phyloP scores from a whole-genome alignment of 192 early-diverging fungal genomes.

The Mortierella hygrophila region DNA sequence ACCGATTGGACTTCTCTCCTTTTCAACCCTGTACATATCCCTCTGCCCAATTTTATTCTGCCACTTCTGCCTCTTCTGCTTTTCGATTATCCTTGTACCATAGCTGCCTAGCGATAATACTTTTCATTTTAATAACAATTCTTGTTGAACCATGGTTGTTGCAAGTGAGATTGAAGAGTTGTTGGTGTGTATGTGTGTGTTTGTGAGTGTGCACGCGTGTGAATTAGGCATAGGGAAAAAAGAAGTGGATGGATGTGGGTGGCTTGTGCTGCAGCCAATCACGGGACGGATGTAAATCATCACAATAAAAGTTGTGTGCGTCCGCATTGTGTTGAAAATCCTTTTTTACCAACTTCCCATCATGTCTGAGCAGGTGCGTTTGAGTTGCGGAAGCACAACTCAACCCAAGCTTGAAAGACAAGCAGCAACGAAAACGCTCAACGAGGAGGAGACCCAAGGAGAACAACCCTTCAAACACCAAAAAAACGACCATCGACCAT shows the following conservation, averaged over 20 bases:
- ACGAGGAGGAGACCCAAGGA: background rate
- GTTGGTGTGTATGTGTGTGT: background rate
- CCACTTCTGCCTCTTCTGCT: background rate
- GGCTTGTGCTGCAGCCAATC: constrained; percentile 33
- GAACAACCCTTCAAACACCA: too few relatives aligned
- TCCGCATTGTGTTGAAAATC: constrained; percentile 51
- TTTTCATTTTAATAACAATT: background rate
- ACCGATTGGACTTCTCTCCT: background rate
- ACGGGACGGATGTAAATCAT: constrained; percentile 16
- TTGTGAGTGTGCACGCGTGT: background rate
- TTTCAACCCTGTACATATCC: constrained; percentile 22
- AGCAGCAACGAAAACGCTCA: background rate
- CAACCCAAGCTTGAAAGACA: background rate
- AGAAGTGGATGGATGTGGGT: constrained; percentile 7
- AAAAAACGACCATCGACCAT: background rate
- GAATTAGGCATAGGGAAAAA: background rate
- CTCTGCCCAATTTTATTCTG: background rate
- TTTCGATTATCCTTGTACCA: constrained; percentile 8
- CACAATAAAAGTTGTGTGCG: constrained; percentile 18
- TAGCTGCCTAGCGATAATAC: background rate
- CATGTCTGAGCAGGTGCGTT: constrained; percentile 60
- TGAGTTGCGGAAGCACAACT: constrained; percentile 4
- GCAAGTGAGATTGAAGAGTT: background rate
- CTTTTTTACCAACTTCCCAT: constrained; percentile 60
- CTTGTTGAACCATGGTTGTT: background rate